Conservation (phyloP, 2,329 filamentous ascomycete genomes). For the Arthrobotrys sphaeroides region DNA sequence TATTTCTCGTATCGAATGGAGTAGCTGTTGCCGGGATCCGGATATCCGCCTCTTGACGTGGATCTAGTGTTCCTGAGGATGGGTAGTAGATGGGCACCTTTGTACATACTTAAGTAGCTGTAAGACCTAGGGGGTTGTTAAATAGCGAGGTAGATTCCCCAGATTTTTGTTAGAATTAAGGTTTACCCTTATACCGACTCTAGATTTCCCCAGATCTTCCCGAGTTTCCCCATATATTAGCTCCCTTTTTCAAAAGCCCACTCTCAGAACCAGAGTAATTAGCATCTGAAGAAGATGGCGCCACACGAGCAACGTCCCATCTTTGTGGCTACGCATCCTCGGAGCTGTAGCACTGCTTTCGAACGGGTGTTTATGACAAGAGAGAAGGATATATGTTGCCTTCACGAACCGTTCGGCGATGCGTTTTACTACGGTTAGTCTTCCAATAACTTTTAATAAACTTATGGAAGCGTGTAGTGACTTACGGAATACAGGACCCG, state of each 20-base stretch:
- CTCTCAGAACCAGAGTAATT: too few species aligned
- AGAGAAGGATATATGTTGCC: conserved; percentile 78
- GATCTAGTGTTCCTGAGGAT: not conserved
- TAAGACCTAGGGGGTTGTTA: too few species aligned
- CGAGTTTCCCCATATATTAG: not conserved
- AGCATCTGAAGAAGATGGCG: not conserved
- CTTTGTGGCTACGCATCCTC: conserved; percentile 91
- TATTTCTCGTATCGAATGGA: not conserved
- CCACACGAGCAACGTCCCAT: conserved; percentile 68
- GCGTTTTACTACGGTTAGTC: conserved; percentile 84
- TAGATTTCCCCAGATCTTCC: too few species aligned
- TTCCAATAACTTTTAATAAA: not conserved
- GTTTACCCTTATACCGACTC: not conserved
- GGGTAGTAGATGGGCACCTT: not conserved
- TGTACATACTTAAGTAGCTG: too few species aligned
- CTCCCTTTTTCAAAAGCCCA: too few species aligned
- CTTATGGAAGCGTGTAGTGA: not conserved
- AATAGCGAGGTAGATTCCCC: not conserved
- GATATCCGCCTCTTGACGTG: not conserved
- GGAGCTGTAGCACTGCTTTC: conserved; percentile 96
- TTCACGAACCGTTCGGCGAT: conserved; percentile 97
- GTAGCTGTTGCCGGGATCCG: not conserved
- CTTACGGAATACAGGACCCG: conserved; percentile 65
- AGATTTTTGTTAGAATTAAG: not conserved
- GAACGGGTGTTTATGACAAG: conserved; percentile 98